Conservation (phyloP, 495 filamentous ascomycete species). For the Aspergillus panamensis region DNA sequence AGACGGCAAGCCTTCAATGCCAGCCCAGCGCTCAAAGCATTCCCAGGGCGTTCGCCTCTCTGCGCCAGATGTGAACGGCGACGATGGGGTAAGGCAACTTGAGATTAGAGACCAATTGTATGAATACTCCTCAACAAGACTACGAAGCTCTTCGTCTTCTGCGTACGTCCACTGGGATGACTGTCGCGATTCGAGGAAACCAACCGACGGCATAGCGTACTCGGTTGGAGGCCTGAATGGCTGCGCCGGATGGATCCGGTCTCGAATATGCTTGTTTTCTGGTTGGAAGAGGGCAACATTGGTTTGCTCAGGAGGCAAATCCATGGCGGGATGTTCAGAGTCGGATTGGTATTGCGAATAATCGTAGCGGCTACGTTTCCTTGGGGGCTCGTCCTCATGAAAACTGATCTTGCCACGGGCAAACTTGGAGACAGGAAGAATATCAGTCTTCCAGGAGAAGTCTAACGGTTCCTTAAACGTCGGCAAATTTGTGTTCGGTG, state of each 20-base stretch:
- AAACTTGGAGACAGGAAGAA: slow-evolving; percentile 84
- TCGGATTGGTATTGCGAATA: slow-evolving; percentile 66
- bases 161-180: slow-evolving; percentile 87
- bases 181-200: slow-evolving; percentile 79
- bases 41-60: slow-evolving; percentile 97
- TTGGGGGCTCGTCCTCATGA: slow-evolving; percentile 59
- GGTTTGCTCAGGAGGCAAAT: slow-evolving; percentile 65
- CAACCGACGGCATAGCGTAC: slow-evolving; percentile 78
- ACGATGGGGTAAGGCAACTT: slow-evolving; percentile 67
- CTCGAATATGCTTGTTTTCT: slow-evolving; percentile 84
- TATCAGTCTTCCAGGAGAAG: slow-evolving; percentile 66
- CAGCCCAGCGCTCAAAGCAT: slow-evolving; percentile 95
- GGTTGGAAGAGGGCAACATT: slow-evolving; percentile 84
- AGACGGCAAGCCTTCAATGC: slow-evolving; percentile 78
- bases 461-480: slow-evolving; percentile 59
- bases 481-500: slow-evolving; percentile 53
- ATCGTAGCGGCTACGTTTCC: slow-evolving; percentile 74
- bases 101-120: slow-evolving; percentile 97
- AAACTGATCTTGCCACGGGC: slow-evolving; percentile 76
- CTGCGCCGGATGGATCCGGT: slow-evolving; percentile 87
- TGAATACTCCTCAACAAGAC: slow-evolving; percentile 81
- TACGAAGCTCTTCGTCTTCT: slow-evolving; percentile 86
- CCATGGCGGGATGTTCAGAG: slow-evolving; percentile 48
- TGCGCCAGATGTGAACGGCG: slow-evolving; percentile 71
- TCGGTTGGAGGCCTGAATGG: slow-evolving; percentile 92